Conservation (phyloP, 2,329 filamentous ascomycete species). For the Phialocephala subalpina region DNA sequence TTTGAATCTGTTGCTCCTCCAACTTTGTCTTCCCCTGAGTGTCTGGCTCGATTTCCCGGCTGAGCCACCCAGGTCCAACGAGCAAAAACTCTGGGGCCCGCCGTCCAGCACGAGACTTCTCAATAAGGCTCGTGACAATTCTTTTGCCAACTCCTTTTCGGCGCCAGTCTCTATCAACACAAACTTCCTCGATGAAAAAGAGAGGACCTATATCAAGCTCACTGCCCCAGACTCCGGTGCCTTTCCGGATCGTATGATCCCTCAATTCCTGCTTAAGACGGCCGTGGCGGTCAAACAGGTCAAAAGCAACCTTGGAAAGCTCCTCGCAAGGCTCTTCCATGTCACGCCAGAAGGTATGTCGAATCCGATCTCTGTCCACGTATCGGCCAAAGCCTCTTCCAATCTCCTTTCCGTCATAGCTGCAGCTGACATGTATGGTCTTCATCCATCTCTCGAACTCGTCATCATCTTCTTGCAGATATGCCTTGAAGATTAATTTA, state of each 20-base stretch:
- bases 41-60: constrained; percentile 36
- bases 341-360: constrained; percentile 42
- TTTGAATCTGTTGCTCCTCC: constrained; percentile 30
- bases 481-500: no score
- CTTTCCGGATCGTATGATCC: constrained; percentile 40
- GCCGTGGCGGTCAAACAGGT: constrained; percentile 50
- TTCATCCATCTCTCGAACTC: no score
- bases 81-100: constrained; percentile 7
- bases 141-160: constrained; percentile 44
- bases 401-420: no score
- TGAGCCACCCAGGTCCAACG: constrained; percentile 30
- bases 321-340: constrained; percentile 46
- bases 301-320: constrained; percentile 44
- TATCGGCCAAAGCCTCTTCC: no score
- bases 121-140: constrained; percentile 43
- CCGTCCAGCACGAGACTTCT: constrained; percentile 24
- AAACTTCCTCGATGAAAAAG: constrained; percentile 36
- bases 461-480: no score
- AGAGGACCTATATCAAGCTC: constrained; percentile 43
- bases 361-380: neutral
- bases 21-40: constrained; percentile 31
- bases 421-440: no score
- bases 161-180: constrained; percentile 33
- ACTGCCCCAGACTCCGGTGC: constrained; percentile 41
- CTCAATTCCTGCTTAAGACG: constrained; percentile 45